Conservation (phyloP, 2,329 filamentous ascomycete genomes). For the Fusarium sp. region DNA sequence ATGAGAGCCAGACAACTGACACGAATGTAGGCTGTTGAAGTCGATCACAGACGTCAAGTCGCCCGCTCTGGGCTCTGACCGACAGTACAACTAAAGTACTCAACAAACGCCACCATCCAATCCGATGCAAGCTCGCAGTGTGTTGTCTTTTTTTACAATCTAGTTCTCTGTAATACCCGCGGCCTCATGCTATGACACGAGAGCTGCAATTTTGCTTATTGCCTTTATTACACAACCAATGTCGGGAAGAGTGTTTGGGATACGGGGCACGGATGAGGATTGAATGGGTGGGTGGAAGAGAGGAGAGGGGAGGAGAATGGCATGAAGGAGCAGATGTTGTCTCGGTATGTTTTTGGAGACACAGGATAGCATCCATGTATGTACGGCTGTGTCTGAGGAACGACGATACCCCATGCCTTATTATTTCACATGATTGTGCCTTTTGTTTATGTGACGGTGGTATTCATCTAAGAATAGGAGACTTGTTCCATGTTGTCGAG, state of each 20-base stretch:
- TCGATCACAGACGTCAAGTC: slow-evolving; percentile 45
- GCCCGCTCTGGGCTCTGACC: slow-evolving; percentile 26
- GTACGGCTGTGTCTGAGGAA: slow-evolving; percentile 27
- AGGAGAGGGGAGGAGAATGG: slow-evolving; percentile 17
- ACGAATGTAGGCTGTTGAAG: slow-evolving; percentile 36
- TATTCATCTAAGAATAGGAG: neutral
- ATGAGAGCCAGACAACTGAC: slow-evolving; percentile 12
- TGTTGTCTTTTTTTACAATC: slow-evolving; percentile 33
- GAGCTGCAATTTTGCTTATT: slow-evolving; percentile 39
- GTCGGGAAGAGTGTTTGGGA: slow-evolving; percentile 25
- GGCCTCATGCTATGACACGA: slow-evolving; percentile 22
- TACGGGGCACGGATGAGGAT: slow-evolving; percentile 5
- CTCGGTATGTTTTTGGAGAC: slow-evolving; percentile 13
- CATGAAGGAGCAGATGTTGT: neutral
- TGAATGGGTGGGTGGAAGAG: neutral
- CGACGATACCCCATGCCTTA: slow-evolving; percentile 33
- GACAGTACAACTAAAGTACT: slow-evolving; percentile 28
- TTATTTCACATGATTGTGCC: neutral
- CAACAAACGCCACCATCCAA: slow-evolving; percentile 14
- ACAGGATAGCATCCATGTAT: slow-evolving; percentile 22
- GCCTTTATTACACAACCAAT: slow-evolving; percentile 32
- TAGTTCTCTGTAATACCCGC: slow-evolving; percentile 46
- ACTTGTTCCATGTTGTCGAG: neutral
- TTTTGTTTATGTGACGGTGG: neutral
- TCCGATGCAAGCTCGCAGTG: slow-evolving; percentile 21